phyloP scores from a whole-genome alignment of 2,329 filamentous ascomycete species.

The Tolypocladium tropicale region DNA sequence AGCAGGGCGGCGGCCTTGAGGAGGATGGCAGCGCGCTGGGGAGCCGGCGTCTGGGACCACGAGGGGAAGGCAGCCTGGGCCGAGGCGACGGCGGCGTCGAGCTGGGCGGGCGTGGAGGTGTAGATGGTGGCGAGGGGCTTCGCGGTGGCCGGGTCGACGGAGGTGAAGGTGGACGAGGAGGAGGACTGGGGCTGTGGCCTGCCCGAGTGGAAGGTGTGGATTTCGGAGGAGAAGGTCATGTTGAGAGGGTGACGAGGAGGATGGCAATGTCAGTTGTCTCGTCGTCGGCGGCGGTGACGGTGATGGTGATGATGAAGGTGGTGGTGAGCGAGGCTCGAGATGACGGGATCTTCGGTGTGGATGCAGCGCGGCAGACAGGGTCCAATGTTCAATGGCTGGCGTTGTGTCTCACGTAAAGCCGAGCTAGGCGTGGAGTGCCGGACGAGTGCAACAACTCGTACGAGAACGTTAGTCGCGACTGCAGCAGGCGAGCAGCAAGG shows the following conservation, averaged over 20 bases:
- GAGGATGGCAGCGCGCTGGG: conserved; percentile 66
- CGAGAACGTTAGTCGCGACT: too few relatives aligned
- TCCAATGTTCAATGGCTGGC: too few relatives aligned
- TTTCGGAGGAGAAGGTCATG: conserved; percentile 26
- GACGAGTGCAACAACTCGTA: too few relatives aligned
- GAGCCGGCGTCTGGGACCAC: conserved; percentile 69
- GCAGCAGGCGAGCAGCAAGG: too few relatives aligned
- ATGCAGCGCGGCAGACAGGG: too few relatives aligned
- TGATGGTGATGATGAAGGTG: not conserved
- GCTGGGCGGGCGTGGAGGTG: conserved; percentile 53
- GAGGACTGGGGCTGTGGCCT: conserved; percentile 47
- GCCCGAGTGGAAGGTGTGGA: conserved; percentile 68
- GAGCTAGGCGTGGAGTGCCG: too few relatives aligned
- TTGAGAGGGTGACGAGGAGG: not conserved
- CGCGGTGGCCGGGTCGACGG: conserved; percentile 64
- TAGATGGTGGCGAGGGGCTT: conserved; percentile 61
- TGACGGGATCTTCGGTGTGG: too few relatives aligned
- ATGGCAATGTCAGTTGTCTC: not conserved
- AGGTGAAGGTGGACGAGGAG: conserved; percentile 50
- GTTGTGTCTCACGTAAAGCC: too few relatives aligned
- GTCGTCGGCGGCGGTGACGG: too few relatives aligned
- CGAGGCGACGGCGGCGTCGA: conserved; percentile 63
- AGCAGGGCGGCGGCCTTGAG: conserved; percentile 66
- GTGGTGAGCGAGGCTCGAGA: not conserved
- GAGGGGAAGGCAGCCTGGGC: conserved; percentile 60